Evolutionary conservation across 345 rosid genomes (phyloP), one percentile per base, ranked within the genome.

Genomic region (Streptanthus diversifolius): DNA sequence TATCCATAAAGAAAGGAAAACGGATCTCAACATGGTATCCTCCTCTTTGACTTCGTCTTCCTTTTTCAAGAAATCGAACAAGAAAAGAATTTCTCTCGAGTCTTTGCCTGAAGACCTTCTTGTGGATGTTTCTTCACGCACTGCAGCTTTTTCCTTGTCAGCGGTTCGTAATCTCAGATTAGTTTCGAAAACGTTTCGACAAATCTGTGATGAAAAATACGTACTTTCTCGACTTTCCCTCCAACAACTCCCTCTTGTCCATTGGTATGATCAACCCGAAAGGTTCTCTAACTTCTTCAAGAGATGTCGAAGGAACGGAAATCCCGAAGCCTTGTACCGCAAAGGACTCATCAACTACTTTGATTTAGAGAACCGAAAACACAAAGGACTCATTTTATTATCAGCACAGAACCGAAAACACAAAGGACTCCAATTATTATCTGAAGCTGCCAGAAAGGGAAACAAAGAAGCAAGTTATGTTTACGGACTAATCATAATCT

Each of bases 311-410:
- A 41, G 14, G 25, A 64, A 1, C 11, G 72, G 76, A 44, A 77
- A 77, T 18, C 60, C 67, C 0, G 68, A 71, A 52, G 80, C 76
- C 3, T 48, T 77, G 54, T 70, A 18, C 33, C 60, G 67, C 11
- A 32, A 22, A 13, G 61, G 72, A 47, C 10, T 64, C 8, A 36
- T 54, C 21, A 29, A 15, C 22, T 71, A 15, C 7, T 70, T 70
- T 45, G 6, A 3, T 1, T 3, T 22, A 2, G 15, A 45, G 7
- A 35, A 63, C 10, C 37, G 4, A 4, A n/a, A 54, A 18, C 60
- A 61, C 7, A 32, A 32, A 8, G 53, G 72, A 37, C 10, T 63
- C 8, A 27, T 44, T 12, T 21, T 70, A 63, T 45, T 5, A 3
- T 22, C 3, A 25, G 27, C 0, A 4, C 12, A 45, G 7, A 35